Evolutionary conservation across 2,329 filamentous ascomycete genomes (phyloP).

Genomic region (Blastomyces parvus): DNA sequence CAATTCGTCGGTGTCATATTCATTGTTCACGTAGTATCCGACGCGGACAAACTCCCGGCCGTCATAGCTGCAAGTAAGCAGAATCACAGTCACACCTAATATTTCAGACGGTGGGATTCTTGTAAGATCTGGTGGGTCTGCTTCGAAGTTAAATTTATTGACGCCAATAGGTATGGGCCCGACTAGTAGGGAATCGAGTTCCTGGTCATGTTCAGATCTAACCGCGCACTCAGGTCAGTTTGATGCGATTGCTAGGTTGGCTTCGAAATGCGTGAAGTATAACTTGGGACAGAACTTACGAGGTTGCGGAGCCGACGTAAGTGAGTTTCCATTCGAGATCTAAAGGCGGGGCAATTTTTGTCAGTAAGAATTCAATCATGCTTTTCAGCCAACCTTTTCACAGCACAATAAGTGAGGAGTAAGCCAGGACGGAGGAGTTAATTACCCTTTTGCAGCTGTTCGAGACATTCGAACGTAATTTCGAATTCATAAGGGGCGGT

Average conservation of each 20-base stretch:
- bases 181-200: conserved; percentile 92
- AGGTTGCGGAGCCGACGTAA: conserved; percentile 96
- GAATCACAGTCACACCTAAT: conserved; percentile 90
- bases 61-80: conserved; percentile 94
- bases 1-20: conserved; percentile 89
- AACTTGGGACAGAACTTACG: conserved; percentile 68
- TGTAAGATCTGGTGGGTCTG: conserved; percentile 78
- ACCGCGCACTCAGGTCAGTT: conserved; percentile 1
- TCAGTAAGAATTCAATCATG: neutral
- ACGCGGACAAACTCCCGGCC: conserved; percentile 94
- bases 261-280: conserved; percentile 7
- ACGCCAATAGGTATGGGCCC: conserved; percentile 95
- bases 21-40: conserved; percentile 99
- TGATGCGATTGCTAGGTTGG: neutral
- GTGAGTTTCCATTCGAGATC: conserved; percentile 99
- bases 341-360: conserved; percentile 32
- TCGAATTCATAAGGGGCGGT: conserved; percentile 91
- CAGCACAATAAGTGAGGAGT: neutral
- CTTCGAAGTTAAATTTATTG: conserved; percentile 98
- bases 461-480: conserved; percentile 97
- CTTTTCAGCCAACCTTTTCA: neutral
- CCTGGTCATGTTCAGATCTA: conserved; percentile 94
- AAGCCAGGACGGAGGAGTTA: neutral
- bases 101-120: conserved; percentile 93
- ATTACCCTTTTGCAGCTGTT: conserved; percentile 82